These are phyloP conservation scores for Zygoascus meyerae DNA, from an alignment of 1,139 yeast genomes.

Conservation along the genomic window DNA sequence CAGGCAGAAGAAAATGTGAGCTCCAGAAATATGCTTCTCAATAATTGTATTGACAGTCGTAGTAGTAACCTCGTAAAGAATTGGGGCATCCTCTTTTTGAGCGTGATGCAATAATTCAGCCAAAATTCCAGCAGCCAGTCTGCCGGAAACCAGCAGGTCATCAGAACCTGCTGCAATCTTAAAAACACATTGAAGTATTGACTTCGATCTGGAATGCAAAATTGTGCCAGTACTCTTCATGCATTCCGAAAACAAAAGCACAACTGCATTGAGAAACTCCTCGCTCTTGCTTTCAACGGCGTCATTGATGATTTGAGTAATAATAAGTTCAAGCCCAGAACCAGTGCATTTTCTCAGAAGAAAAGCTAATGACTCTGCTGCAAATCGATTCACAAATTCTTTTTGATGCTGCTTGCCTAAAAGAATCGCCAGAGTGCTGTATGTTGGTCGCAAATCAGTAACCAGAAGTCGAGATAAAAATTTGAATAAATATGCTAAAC, in stretches of 20 bases:
- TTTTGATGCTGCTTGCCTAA: constrained; percentile 46
- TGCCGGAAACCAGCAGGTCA: constrained; percentile 17
- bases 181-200: constrained; percentile 41
- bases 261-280: constrained; percentile 51
- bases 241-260: constrained; percentile 64
- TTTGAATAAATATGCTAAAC: constrained; percentile 84
- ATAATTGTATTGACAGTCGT: constrained; percentile 19
- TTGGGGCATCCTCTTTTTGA: constrained; percentile 47
- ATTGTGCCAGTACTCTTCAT: constrained; percentile 65
- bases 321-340: constrained; percentile 43
- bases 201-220: constrained; percentile 64
- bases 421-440: constrained; percentile 58
- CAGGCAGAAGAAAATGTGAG: constrained; percentile 11
- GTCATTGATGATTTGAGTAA: constrained; percentile 49
- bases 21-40: constrained; percentile 5
- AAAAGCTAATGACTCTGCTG: constrained; percentile 88
- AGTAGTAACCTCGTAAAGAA: constrained; percentile 28
- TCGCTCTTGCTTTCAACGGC: constrained; percentile 38
- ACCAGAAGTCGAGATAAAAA: constrained; percentile 64
- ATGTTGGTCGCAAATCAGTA: constrained; percentile 62
- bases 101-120: constrained; percentile 57
- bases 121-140: constrained; percentile 22
- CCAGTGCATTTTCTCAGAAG: constrained; percentile 63
- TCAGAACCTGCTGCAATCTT: constrained; percentile 1
- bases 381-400: constrained; percentile 68